Percentiles rank a stretch among this genome's conserved stretches.
These are phyloP conservation scores for Aspergillus novoparasiticus DNA, from an alignment of 2,329 filamentous ascomycete species.

Conservation along the genomic window DNA sequence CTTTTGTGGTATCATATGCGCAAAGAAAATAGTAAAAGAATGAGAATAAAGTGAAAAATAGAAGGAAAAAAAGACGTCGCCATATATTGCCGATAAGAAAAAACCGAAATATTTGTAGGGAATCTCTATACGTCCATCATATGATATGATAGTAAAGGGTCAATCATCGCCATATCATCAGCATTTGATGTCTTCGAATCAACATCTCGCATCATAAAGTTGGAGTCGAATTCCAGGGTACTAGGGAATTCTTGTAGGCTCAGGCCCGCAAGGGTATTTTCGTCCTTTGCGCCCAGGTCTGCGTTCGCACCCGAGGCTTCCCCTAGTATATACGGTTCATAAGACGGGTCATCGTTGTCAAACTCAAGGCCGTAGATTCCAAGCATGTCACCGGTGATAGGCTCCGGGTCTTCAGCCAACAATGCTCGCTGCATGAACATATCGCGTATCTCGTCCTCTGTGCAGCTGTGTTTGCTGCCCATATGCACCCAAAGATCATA, in stretches of 20 bases:
- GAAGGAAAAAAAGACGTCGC: not conserved
- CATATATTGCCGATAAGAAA: not conserved
- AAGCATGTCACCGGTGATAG: slow-evolving; percentile 29
- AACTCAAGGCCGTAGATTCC: slow-evolving; percentile 43
- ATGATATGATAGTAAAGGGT: slow-evolving; percentile 37
- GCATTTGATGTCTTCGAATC: slow-evolving; percentile 33
- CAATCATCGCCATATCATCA: slow-evolving; percentile 37
- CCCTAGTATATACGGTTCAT: slow-evolving; percentile 16
- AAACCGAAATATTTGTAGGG: not conserved
- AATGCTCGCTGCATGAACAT: slow-evolving; percentile 45
- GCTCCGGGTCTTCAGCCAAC: slow-evolving; percentile 31
- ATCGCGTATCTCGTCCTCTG: slow-evolving; percentile 43
- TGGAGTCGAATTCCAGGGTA: slow-evolving; percentile 13
- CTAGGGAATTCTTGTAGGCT: slow-evolving; percentile 2
- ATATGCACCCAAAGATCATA: slow-evolving; percentile 62
- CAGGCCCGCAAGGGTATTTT: not conserved
- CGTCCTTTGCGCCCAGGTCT: not conserved
- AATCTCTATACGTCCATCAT: slow-evolving; percentile 26
- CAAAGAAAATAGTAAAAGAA: not conserved
- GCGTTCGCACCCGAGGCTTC: not conserved
- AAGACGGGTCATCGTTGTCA: slow-evolving; percentile 25
- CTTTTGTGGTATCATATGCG: slow-evolving; percentile 1
- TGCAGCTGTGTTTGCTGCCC: slow-evolving; percentile 45
- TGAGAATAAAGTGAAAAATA: not conserved
- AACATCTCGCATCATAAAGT: slow-evolving; percentile 32